phyloP scores from a whole-genome alignment of 495 filamentous ascomycete genomes.

The Talaromyces thailandensis region DNA sequence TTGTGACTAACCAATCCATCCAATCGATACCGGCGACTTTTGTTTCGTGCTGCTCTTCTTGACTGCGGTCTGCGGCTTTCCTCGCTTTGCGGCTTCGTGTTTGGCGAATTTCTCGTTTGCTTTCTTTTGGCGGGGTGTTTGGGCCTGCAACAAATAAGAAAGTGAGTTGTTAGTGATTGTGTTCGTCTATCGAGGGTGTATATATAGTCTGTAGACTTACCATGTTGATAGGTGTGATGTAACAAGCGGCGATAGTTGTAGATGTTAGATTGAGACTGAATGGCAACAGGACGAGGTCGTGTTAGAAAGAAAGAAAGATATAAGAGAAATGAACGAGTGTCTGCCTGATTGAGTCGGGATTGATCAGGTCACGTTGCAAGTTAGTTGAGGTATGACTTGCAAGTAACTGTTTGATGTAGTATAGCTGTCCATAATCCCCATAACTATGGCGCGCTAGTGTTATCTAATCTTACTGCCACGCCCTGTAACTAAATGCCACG shows the following conservation, averaged over 20 bases:
- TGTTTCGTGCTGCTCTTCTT: conserved; percentile 57
- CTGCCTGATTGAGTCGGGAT: background rate
- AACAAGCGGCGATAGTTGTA: background rate
- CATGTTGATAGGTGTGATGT: background rate
- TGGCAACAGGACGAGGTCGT: background rate
- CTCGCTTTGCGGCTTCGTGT: conserved; percentile 68
- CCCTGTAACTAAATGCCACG: background rate
- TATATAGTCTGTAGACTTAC: background rate
- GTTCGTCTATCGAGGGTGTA: background rate
- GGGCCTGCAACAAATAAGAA: conserved; percentile 52
- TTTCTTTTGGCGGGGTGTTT: conserved; percentile 88
- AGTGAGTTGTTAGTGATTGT: background rate
- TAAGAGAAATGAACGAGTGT: background rate
- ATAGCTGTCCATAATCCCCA: background rate
- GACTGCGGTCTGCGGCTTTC: conserved; percentile 61
- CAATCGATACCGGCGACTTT: conserved; percentile 70
- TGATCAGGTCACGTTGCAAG: conserved; percentile 1
- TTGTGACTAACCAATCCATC: conserved; percentile 71
- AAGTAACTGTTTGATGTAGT: background rate
- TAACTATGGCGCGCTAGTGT: background rate
- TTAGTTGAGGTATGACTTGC: background rate
- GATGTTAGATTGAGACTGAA: background rate
- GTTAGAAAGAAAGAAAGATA: background rate
- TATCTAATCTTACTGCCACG: background rate
- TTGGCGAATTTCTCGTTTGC: conserved; percentile 81